A percentile compares a stretch with the other conserved stretches of the same genome.
phyloP scores from a whole-genome alignment of 768 basidiomycete species.

The Leucocoprinus leucothites region DNA sequence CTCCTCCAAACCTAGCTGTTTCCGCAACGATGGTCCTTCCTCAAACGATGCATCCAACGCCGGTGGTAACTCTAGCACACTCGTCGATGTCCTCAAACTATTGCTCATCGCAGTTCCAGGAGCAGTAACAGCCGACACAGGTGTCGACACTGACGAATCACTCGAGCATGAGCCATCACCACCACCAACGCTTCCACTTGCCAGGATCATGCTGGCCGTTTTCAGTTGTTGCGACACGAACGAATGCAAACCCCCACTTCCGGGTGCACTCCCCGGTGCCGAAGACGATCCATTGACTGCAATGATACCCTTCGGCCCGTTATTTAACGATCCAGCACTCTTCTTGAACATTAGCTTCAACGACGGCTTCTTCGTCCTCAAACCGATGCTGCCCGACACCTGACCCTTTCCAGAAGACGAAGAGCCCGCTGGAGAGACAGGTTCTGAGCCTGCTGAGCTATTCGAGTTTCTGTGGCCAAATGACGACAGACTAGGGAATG shows the following conservation, averaged over 20 bases:
- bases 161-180: conserved; percentile 34
- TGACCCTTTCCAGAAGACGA: conserved; percentile 2
- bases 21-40: conserved; percentile 41
- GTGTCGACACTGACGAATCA: conserved; percentile 49
- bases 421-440: conserved; percentile 16
- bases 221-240: conserved; percentile 17
- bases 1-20: conserved; percentile 32
- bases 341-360: conserved; percentile 56
- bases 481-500: conserved; percentile 32
- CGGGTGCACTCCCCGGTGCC: neutral
- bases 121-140: conserved; percentile 55
- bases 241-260: conserved; percentile 1
- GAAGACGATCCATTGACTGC: neutral
- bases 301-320: neutral
- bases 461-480: conserved; percentile 5
- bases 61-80: conserved; percentile 45
- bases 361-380: conserved; percentile 61
- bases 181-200: conserved; percentile 7
- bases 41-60: conserved; percentile 63
- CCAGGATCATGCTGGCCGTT: neutral
- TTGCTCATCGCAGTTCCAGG: conserved; percentile 31
- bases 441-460: conserved; percentile 12
- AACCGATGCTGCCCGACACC: conserved; percentile 30
- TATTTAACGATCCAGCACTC: conserved; percentile 36
- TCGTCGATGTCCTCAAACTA: conserved; percentile 9